Percentiles rank a stretch among this genome's conserved stretches.
Evolutionary conservation across 768 basidiomycete genomes (phyloP).

Genomic region (Collybiopsis luxurians): DNA sequence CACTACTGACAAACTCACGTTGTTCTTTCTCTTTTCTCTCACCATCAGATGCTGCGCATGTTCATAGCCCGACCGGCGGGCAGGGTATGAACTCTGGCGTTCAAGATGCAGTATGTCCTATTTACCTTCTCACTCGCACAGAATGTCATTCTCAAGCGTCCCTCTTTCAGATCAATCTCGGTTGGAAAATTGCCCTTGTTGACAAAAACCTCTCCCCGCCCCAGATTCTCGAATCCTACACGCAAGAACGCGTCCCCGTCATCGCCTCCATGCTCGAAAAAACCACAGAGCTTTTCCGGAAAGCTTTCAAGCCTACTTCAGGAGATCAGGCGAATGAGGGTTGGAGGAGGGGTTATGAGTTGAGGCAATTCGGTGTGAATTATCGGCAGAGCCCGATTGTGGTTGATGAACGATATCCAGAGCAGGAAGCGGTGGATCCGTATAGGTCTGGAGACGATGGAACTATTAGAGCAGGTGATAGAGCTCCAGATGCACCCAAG

Average conservation of each 20-base stretch:
- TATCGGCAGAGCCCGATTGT: conserved; percentile 23
- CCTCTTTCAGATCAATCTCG: conserved; percentile 23
- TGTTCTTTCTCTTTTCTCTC: neutral
- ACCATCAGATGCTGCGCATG: conserved; percentile 22
- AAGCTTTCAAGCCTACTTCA: neutral
- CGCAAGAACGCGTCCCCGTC: conserved; percentile 25
- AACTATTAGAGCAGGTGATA: conserved; percentile 37
- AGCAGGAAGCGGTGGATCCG: conserved; percentile 12
- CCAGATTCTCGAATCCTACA: conserved; percentile 21
- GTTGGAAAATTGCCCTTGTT: conserved; percentile 28
- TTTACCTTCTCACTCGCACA: neutral
- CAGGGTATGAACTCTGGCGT: conserved; percentile 25
- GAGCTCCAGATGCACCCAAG: conserved; percentile 40
- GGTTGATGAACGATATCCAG: conserved; percentile 16
- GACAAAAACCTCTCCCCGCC: conserved; percentile 16
- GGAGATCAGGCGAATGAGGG: conserved; percentile 4
- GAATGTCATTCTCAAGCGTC: neutral
- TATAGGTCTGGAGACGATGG: conserved; percentile 22
- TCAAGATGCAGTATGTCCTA: conserved; percentile 22
- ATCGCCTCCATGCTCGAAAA: conserved; percentile 27
- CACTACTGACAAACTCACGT: neutral
- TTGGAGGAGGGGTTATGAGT: conserved; percentile 12
- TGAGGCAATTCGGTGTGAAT: conserved; percentile 23
- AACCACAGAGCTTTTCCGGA: conserved; percentile 16
- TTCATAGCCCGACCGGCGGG: conserved; percentile 20